A percentile compares a stretch with the other conserved stretches of the same genome.
phyloP scores from a whole-genome alignment of 2,329 filamentous ascomycete species.

The Fusarium metavorans region DNA sequence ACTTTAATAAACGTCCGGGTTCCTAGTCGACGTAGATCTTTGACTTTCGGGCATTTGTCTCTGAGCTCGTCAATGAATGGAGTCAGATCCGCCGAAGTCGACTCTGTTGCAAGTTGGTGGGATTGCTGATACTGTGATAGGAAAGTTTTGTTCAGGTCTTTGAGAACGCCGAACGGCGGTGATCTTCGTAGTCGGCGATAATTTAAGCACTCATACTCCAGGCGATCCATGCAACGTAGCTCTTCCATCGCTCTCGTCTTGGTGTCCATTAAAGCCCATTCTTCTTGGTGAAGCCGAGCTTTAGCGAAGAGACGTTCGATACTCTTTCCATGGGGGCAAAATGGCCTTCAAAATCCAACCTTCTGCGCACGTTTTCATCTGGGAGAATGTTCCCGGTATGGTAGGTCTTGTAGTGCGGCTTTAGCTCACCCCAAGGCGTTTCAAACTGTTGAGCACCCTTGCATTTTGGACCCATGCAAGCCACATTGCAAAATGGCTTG shows the following conservation, averaged over 20 bases:
- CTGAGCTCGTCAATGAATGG: rapidly evolving
- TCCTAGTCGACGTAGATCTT: background rate
- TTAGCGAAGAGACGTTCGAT: background rate
- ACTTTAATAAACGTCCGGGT: background rate
- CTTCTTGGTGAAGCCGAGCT: background rate
- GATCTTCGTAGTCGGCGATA: background rate
- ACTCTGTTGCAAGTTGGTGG: rapidly evolving
- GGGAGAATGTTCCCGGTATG: too few species aligned
- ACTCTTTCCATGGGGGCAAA: background rate
- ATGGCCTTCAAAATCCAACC: too few species aligned
- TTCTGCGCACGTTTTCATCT: too few species aligned
- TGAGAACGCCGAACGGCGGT: background rate
- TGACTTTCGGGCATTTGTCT: background rate
- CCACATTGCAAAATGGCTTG: too few species aligned
- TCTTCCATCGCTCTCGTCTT: background rate
- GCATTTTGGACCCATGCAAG: too few species aligned
- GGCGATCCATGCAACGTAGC: rapidly evolving
- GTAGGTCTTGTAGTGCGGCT: too few species aligned
- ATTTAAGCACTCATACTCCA: background rate
- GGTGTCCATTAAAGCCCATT: background rate
- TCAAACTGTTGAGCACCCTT: too few species aligned
- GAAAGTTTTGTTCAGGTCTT: background rate
- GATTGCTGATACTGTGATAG: background rate
- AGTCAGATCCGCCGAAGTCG: rapidly evolving
- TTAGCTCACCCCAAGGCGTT: too few species aligned